phyloP scores from a whole-genome alignment of 257 asterid species.

The Eucommia ulmoides region DNA sequence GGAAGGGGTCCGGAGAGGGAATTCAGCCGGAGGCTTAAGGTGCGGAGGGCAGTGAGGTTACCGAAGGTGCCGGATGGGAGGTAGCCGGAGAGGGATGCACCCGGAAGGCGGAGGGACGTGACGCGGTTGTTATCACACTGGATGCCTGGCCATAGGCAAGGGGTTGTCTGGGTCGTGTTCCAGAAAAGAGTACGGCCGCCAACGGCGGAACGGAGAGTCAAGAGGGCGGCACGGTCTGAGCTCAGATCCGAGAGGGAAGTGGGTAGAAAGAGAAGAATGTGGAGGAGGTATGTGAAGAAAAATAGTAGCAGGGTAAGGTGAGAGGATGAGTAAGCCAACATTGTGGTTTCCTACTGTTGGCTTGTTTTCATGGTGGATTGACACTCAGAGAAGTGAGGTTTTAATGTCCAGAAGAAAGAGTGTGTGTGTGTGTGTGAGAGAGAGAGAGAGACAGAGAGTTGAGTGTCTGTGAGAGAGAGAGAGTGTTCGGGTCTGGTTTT shows the following conservation, averaged over 20 bases:
- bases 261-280: not conserved
- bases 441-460: too few species aligned
- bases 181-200: not conserved
- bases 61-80: not conserved
- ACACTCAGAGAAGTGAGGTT: too few species aligned
- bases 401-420: too few species aligned
- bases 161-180: not conserved
- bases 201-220: not conserved
- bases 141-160: not conserved
- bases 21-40: not conserved
- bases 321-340: too few species aligned
- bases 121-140: not conserved
- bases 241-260: not conserved
- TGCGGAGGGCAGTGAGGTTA: not conserved
- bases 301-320: too few species aligned
- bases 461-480: too few species aligned
- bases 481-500: too few species aligned
- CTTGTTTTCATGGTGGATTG: too few species aligned
- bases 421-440: too few species aligned
- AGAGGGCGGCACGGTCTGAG: not conserved
- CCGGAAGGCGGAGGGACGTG: not conserved
- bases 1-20: not conserved
- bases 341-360: too few species aligned
- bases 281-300: too few species aligned
- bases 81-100: not conserved